A percentile compares a stretch with the other conserved stretches of the same genome.
Evolutionary conservation across 2,329 filamentous ascomycete genomes (phyloP).

Genomic region (Neurospora crassa): DNA sequence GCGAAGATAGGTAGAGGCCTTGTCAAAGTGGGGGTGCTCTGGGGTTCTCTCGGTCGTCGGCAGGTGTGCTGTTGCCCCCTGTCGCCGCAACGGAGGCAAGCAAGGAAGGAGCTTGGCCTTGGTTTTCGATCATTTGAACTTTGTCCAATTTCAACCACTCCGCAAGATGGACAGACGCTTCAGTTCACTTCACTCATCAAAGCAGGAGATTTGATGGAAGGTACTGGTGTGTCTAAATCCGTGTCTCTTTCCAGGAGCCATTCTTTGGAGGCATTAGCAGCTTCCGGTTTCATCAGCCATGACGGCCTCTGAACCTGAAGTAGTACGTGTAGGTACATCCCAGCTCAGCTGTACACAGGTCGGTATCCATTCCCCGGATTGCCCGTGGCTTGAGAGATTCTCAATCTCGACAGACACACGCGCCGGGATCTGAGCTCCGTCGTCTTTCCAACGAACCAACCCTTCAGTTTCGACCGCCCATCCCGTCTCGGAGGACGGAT

Average conservation of each 20-base stretch:
- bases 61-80: neutral
- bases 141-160: neutral
- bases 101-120: neutral
- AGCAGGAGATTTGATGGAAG: neutral
- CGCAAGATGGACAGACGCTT: neutral
- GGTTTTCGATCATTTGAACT: neutral
- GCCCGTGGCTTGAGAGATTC: neutral
- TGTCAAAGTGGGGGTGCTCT: neutral
- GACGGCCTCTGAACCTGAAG: neutral
- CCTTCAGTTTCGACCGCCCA: neutral
- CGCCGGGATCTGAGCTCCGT: neutral
- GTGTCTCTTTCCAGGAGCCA: neutral
- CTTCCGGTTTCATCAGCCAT: neutral
- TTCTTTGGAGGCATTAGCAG: neutral
- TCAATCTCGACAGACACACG: neutral
- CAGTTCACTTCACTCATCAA: neutral
- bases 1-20: neutral
- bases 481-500: neutral
- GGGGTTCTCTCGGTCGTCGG: neutral
- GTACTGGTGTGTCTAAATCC: neutral
- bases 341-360: neutral
- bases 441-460: neutral
- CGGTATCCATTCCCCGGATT: neutral
- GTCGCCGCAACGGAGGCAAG: neutral
- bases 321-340: neutral